These are phyloP conservation scores for Daldinia vernicosa DNA, from an alignment of 495 filamentous ascomycete genomes.

Conservation along the genomic window DNA sequence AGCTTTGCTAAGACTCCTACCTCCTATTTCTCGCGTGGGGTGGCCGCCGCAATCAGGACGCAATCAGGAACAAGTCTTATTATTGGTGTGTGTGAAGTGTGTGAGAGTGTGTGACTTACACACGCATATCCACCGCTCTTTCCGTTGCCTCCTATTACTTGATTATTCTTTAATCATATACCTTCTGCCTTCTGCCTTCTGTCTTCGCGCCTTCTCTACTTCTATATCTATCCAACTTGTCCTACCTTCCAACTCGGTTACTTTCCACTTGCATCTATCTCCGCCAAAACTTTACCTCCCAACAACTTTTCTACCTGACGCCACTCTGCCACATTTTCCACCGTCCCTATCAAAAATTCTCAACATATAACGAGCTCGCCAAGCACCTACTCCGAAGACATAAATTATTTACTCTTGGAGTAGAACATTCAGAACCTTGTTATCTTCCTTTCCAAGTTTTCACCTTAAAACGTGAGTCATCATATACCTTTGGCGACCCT, in stretches of 20 bases:
- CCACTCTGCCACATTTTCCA: not conserved
- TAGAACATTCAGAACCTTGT: slow-evolving; percentile 2
- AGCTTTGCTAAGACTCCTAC: slow-evolving; percentile 41
- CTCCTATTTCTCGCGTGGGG: slow-evolving; percentile 28
- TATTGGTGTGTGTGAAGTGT: slow-evolving; percentile 24
- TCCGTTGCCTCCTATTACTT: slow-evolving; percentile 25
- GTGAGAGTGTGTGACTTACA: slow-evolving; percentile 17
- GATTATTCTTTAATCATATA: slow-evolving; percentile 6
- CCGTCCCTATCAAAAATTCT: slow-evolving; percentile 9
- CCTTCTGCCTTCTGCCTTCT: not conserved
- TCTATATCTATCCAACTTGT: slow-evolving; percentile 23
- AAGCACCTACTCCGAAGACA: slow-evolving; percentile 20
- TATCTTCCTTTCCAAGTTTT: not conserved
- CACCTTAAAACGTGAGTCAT: slow-evolving; percentile 21
- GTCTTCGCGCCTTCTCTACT: slow-evolving; percentile 19
- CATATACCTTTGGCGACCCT: not conserved
- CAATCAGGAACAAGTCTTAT: slow-evolving; percentile 25
- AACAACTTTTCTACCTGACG: slow-evolving; percentile 8
- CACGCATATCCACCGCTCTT: slow-evolving; percentile 42
- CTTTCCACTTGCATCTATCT: slow-evolving; percentile 13
- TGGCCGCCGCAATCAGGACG: slow-evolving; percentile 24
- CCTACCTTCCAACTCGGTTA: slow-evolving; percentile 1
- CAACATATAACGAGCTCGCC: slow-evolving; percentile 25
- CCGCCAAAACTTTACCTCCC: slow-evolving; percentile 16
- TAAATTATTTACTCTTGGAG: slow-evolving; percentile 14